Conservation (phyloP, 2,329 filamentous ascomycete species). For the Fusarium abutilonis region DNA sequence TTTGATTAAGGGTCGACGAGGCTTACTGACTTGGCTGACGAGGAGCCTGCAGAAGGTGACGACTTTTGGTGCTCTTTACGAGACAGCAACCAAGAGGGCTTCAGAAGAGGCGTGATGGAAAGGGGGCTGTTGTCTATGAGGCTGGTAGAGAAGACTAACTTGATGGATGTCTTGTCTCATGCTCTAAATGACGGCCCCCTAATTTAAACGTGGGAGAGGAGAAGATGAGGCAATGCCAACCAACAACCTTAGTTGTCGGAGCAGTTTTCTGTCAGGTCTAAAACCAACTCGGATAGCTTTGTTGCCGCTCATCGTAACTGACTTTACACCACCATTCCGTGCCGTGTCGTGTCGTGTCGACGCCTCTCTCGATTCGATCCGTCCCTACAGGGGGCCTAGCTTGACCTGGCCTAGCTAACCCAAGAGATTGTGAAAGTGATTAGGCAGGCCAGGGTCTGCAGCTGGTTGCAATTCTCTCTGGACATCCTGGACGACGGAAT, state of each 20-base stretch:
- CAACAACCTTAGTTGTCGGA: slow-evolving; percentile 4
- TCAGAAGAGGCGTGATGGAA: slow-evolving; percentile 16
- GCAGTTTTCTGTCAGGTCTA: slow-evolving; percentile 12
- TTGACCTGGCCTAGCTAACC: slow-evolving; percentile 23
- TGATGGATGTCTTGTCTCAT: slow-evolving; percentile 6
- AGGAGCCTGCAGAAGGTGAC: slow-evolving; percentile 35
- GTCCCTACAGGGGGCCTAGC: slow-evolving; percentile 24
- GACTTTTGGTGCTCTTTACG: slow-evolving; percentile 12
- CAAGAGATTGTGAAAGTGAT: slow-evolving; percentile 31
- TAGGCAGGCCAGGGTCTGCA: slow-evolving; percentile 22
- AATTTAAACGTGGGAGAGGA: background rate
- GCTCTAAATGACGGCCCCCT: background rate
- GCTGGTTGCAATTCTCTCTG: slow-evolving; percentile 23
- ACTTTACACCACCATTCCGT: slow-evolving; percentile 3
- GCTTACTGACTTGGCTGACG: slow-evolving; percentile 38
- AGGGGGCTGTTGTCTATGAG: slow-evolving; percentile 6
- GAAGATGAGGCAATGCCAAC: slow-evolving; percentile 8
- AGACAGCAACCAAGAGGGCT: slow-evolving; percentile 12
- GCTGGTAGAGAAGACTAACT: slow-evolving; percentile 1
- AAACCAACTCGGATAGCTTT: slow-evolving; percentile 14
- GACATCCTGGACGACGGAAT: slow-evolving; percentile 17
- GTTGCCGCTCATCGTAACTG: slow-evolving; percentile 13
- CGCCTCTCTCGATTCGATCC: slow-evolving; percentile 40
- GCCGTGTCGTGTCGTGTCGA: background rate
- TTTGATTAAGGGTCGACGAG: slow-evolving; percentile 48